Evolutionary conservation across 2,329 filamentous ascomycete genomes (phyloP), one percentile per base, ranked within the genome.

Genomic region (Cytospora paraplurivora): DNA sequence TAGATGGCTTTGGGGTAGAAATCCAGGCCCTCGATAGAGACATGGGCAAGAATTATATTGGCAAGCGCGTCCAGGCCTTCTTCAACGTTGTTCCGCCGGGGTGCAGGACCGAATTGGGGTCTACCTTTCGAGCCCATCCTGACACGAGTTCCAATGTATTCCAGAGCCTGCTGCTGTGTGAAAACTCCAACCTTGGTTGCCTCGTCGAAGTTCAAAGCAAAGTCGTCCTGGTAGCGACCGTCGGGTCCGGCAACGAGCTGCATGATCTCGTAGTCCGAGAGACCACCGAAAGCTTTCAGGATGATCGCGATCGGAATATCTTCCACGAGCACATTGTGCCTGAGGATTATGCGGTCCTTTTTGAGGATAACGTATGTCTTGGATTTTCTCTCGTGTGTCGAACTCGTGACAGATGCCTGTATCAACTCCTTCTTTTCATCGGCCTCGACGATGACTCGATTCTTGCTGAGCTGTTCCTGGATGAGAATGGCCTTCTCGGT

Each of bases 401-500:
- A 97, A 86, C 93, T 96, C 8, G 93, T 99, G 35, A 98, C 95
- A 1, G 95, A 98, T 44, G 96, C 95, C 69, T 94, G 92, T 62
- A 98, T 94, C 68, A 96, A 88, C 65, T 91, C 91, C 77, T 97
- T 98, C 79, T 96, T 96, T 59, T 89, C 84, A 71, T 94, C 91
- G 62, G 92, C 89, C 77, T 99, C 96, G 17, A 99, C 94, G 74
- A 99, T 97, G 72, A 99, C 91, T 80, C 95, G 88, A 77, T 99
- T 99, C 84, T 99, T 99, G 84, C 95, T 99, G 73, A 99, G 81
- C 78, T 99, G 95, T 74, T 99, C 96, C 76, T 99, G 95, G 15
- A 99, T 96, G 51, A 99, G 81, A 72, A 99, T 99, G 70, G 99
- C 95, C 80, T 99, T 99, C 76, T 99, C 95, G 21, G 96, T 97